phyloP scores from a whole-genome alignment of 345 rosid species.

The Trapa bicornis region DNA sequence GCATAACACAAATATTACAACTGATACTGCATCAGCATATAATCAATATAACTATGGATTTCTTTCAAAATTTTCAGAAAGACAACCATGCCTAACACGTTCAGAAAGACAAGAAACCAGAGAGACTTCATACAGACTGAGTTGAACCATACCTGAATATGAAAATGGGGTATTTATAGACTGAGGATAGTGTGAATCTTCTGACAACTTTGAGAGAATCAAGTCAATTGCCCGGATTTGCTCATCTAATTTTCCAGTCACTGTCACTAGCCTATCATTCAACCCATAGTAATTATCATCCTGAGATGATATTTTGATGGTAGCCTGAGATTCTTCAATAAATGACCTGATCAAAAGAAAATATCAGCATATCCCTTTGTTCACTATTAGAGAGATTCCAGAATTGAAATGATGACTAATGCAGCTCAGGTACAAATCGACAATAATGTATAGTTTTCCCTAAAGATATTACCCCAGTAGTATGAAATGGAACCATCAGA shows the following conservation, averaged over 20 bases:
- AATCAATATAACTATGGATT: neutral
- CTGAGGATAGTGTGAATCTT: constrained; percentile 81
- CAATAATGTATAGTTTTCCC: neutral
- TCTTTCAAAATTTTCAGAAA: neutral
- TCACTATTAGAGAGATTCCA: neutral
- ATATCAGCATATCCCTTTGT: constrained; percentile 12
- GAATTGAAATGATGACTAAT: neutral
- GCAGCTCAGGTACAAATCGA: neutral
- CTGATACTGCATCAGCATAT: neutral
- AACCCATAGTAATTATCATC: constrained; percentile 76
- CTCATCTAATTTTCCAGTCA: constrained; percentile 77
- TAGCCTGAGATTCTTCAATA: constrained; percentile 90
- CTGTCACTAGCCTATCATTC: constrained; percentile 89
- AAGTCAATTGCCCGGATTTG: constrained; percentile 85
- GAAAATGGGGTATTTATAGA: constrained; percentile 73
- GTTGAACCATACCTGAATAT: constrained; percentile 52
- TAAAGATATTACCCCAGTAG: neutral
- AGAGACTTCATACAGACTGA: neutral
- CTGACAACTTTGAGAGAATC: constrained; percentile 72
- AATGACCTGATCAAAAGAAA: constrained; percentile 60
- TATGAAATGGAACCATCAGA: neutral
- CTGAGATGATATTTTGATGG: constrained; percentile 87
- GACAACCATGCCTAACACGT: neutral
- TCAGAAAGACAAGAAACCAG: neutral
- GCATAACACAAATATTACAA: neutral